Evolutionary conservation across 2,329 filamentous ascomycete genomes (phyloP).

Genomic region (Celoporthe dispersa): DNA sequence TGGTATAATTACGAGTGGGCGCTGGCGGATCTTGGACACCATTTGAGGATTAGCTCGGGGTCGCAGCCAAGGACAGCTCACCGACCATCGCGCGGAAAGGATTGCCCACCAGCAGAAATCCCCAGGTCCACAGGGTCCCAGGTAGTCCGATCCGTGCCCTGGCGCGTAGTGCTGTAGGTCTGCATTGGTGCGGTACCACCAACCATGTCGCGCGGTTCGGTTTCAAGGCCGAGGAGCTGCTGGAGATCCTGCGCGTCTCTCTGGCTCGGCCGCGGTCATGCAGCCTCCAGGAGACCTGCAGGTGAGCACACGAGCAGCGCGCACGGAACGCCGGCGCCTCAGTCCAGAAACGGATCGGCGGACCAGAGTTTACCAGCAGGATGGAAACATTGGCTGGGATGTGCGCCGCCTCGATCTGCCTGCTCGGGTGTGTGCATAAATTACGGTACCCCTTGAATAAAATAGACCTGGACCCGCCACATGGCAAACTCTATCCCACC

Average conservation of each 20-base stretch:
- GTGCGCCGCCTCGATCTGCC: not conserved
- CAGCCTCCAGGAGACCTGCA: conserved; percentile 14
- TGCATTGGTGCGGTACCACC: not conserved
- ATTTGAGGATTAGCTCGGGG: conserved; percentile 24
- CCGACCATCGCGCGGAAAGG: conserved; percentile 13
- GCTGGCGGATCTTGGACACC: conserved; percentile 24
- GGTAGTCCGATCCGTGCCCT: not conserved
- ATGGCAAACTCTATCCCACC: conserved; percentile 1
- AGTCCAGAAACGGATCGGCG: conserved; percentile 6
- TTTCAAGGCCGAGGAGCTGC: not conserved
- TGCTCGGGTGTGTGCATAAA: not conserved
- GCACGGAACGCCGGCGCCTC: not conserved
- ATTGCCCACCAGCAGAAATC: not conserved
- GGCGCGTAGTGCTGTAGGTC: not conserved
- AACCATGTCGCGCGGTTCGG: not conserved
- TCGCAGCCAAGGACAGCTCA: conserved; percentile 18
- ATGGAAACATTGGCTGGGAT: not conserved
- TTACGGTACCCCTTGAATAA: not conserved
- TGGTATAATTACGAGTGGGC: conserved; percentile 29
- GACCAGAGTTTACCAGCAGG: not conserved
- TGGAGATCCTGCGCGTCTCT: conserved; percentile 2
- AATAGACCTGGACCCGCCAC: not conserved
- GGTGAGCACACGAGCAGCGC: not conserved
- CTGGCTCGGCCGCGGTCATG: conserved; percentile 2
- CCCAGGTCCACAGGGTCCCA: conserved; percentile 1